A percentile compares a stretch with the other conserved stretches of the same genome.
phyloP scores from a whole-genome alignment of 257 asterid genomes.

The Solanum etuberosum region DNA sequence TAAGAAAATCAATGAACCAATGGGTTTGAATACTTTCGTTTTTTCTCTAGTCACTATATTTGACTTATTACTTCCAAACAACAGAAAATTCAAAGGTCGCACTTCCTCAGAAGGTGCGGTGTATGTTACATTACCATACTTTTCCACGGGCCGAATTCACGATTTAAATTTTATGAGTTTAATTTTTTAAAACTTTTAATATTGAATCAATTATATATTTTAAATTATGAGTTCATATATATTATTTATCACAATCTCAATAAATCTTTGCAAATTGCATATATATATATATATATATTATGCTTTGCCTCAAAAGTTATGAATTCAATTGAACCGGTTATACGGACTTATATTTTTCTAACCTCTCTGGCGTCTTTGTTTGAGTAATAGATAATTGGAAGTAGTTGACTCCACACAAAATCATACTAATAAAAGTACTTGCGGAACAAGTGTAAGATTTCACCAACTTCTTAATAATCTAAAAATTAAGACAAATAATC shows the following conservation, averaged over 20 bases:
- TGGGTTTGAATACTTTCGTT: background rate
- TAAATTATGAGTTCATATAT: too few species aligned
- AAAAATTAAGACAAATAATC: background rate
- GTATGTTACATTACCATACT: background rate
- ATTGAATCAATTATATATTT: too few species aligned
- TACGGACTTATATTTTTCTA: too few species aligned
- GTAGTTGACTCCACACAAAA: background rate
- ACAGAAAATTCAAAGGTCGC: background rate
- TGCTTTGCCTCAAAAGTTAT: too few species aligned
- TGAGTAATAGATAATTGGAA: background rate
- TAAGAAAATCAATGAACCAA: background rate
- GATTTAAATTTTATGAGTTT: background rate
- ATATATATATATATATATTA: too few species aligned
- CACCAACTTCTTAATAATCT: background rate
- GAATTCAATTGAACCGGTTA: background rate
- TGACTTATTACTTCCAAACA: background rate
- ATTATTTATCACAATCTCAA: too few species aligned
- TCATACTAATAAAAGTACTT: background rate
- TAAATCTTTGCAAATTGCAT: too few species aligned
- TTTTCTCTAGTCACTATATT: background rate
- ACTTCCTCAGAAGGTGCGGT: background rate
- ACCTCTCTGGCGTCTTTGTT: too few species aligned
- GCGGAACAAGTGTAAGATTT: background rate
- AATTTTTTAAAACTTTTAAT: background rate
- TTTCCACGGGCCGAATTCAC: accelerated